Base-by-base conservation (phyloP, 2,329 filamentous ascomycete genomes). In the Talaromyces sp. region DNA sequence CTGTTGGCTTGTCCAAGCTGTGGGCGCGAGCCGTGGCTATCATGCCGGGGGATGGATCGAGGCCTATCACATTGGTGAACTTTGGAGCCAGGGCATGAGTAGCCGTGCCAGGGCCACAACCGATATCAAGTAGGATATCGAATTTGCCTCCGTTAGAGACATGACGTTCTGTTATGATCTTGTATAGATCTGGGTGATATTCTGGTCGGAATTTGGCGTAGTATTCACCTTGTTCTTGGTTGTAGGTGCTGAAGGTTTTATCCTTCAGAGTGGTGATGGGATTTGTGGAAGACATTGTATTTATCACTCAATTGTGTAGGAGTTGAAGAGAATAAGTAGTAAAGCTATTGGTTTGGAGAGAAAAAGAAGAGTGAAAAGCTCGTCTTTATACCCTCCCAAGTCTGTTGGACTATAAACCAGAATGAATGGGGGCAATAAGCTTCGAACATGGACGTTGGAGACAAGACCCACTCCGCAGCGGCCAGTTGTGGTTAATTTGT, bases 11-110 rank as follows among this genome's bases (percentile, higher is more conserved):
- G 10, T 41, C 52, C 10, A 70, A 71, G 3, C 70, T 70, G 0
- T 77, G 60, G 0, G 69, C 65, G 0, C 68, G 68, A 7, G 82
- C 81, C 0, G 75, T 71, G 19, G 49, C 65, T 49, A 85, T 77
- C 83, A 86, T 86, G 39, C 75, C 77, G 11, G 73, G 70, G 3
- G 79, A 77, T 0, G 81, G 74, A 56, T 86, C 82, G 11, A 81
- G 60, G 13, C 81, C 83, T 17, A 79, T 66, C 17, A 70, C 78
- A 27, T 72, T 66, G 2, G 61, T 54, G 60, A 85, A 85, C 39
- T 70, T 70, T 0, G 70, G 64, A 0, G 77, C 76, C 0, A 85
- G 71, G 4, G 66, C 69, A 4, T 77, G 75, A 1, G 73, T 72
- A 0, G 77, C 79, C 9, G 65, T 77, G 4, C 83, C 83, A 0